Evolutionary conservation across 2,329 filamentous ascomycete genomes (phyloP), one percentile per base, ranked within the genome.

Genomic region (Akanthomyces dipterigenus): DNA sequence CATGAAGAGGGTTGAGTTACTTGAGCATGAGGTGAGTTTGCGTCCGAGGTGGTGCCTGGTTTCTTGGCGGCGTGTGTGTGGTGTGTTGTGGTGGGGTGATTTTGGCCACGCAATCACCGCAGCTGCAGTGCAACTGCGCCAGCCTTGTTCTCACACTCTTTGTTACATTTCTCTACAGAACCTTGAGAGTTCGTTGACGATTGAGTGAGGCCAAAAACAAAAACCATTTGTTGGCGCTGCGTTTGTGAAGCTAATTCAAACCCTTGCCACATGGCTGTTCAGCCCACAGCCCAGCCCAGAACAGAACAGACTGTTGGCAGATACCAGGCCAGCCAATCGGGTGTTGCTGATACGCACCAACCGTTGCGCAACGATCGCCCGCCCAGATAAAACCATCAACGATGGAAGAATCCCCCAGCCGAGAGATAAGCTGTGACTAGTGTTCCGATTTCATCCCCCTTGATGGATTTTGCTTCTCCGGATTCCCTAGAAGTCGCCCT

Each of bases 301-400:
- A n/a, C n/a, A n/a, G n/a, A n/a, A n/a, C n/a, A n/a, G n/a, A n/a
- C n/a, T n/a, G n/a, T n/a, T n/a, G n/a, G n/a, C 28, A 45, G 49
- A 48, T 55, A 55, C 16, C 42, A 45, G 38, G 8, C 22, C 58
- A 49, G 50, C 58, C 58, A 61, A 61, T 61, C 58, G 43, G 58
- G 50, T 61, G 58, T 49, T 49, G 58, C 50, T 55, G 58, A 61
- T 61, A 61, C 42, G 48, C 38, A 38, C 14, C 38, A 40, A 38
- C 49, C 24, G 40, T 50, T 42, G 43, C 45, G 22, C 55, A 24
- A n/a, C 48, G 38, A 53, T 53, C 57, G 46, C 40, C 49, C 48
- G 2, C 26, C 40, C n/a, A 46, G 40, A 60, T 60, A 60, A 43
- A 49, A 14, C 50, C n/a, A 36, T 26, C 48, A 18, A 5, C 49